These are phyloP conservation scores for Theobroma grandiflorum DNA, from an alignment of 441 rosid genomes.

Conservation along the genomic window DNA sequence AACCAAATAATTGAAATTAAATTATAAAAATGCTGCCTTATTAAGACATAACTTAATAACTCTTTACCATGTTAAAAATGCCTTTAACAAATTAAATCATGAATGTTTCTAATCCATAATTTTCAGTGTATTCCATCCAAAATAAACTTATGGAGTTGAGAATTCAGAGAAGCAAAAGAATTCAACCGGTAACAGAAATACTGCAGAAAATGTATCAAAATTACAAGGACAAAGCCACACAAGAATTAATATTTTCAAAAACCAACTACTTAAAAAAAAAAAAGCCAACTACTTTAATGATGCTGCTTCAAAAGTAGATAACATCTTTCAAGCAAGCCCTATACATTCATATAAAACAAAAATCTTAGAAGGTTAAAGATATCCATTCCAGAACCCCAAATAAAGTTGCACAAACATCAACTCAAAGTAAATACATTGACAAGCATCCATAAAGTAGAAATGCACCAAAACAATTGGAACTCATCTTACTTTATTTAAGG, in stretches of 20 bases:
- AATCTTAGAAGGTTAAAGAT: background rate
- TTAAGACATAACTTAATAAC: background rate
- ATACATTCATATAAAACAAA: conserved; percentile 8
- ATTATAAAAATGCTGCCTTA: background rate
- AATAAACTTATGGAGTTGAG: conserved; percentile 10
- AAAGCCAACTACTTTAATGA: background rate
- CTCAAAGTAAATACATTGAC: conserved; percentile 16
- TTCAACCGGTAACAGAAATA: conserved; percentile 5
- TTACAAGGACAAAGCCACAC: conserved; percentile 12
- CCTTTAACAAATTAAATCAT: background rate
- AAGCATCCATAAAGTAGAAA: conserved; percentile 21
- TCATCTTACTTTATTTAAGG: conserved; percentile 71
- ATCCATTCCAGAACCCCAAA: conserved; percentile 8
- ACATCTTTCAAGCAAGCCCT: conserved; percentile 10
- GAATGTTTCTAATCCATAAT: background rate
- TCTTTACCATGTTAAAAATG: conserved; percentile 1
- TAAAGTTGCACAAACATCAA: background rate
- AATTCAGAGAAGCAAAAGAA: background rate
- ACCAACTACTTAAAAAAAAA: background rate
- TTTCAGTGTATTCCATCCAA: background rate
- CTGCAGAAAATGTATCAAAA: conserved; percentile 6
- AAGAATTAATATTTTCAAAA: conserved; percentile 2
- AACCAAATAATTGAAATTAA: conserved; percentile 6
- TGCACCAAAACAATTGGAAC: conserved; percentile 24
- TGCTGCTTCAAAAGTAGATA: conserved; percentile 14